phyloP scores from a whole-genome alignment of 2,329 filamentous ascomycete species.

The Alternaria rosae region DNA sequence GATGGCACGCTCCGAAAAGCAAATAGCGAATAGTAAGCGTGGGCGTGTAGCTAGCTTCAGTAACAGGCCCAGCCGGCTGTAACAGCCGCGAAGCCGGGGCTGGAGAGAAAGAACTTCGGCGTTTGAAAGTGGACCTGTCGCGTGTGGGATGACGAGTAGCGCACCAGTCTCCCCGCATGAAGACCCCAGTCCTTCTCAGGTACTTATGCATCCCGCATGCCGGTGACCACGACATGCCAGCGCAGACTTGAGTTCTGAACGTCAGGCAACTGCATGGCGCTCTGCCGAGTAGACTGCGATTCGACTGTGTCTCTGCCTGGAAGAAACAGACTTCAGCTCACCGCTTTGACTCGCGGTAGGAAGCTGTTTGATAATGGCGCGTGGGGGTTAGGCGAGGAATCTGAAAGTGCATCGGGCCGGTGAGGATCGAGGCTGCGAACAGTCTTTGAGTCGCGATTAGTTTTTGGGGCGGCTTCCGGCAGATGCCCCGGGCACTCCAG shows the following conservation, averaged over 20 bases:
- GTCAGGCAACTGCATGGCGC: background rate
- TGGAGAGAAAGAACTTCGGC: slow-evolving; percentile 34
- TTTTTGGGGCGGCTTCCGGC: slow-evolving; percentile 5
- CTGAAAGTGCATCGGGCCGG: slow-evolving; percentile 20
- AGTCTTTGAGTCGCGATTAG: background rate
- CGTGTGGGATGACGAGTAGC: slow-evolving; percentile 44
- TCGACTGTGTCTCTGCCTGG: background rate
- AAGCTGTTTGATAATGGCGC: slow-evolving; percentile 46
- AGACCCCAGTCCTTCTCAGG: slow-evolving; percentile 39
- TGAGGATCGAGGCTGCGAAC: slow-evolving; percentile 16
- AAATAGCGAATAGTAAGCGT: slow-evolving; percentile 31
- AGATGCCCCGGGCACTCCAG: background rate
- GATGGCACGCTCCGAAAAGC: slow-evolving; percentile 21
- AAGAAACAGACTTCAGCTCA: background rate
- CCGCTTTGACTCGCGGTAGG: slow-evolving; percentile 11
- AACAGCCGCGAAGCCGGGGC: slow-evolving; percentile 23
- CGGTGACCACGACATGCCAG: slow-evolving; percentile 14
- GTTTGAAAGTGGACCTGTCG: slow-evolving; percentile 41
- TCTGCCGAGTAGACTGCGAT: background rate
- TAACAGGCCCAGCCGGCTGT: slow-evolving; percentile 21
- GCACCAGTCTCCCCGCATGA: slow-evolving; percentile 42
- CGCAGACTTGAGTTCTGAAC: background rate
- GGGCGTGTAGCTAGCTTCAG: slow-evolving; percentile 22
- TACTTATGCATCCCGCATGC: slow-evolving; percentile 35
- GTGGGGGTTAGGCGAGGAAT: slow-evolving; percentile 41